These are phyloP conservation scores for Tephrocybe rancida DNA, from an alignment of 768 basidiomycete genomes.

Conservation along the genomic window DNA sequence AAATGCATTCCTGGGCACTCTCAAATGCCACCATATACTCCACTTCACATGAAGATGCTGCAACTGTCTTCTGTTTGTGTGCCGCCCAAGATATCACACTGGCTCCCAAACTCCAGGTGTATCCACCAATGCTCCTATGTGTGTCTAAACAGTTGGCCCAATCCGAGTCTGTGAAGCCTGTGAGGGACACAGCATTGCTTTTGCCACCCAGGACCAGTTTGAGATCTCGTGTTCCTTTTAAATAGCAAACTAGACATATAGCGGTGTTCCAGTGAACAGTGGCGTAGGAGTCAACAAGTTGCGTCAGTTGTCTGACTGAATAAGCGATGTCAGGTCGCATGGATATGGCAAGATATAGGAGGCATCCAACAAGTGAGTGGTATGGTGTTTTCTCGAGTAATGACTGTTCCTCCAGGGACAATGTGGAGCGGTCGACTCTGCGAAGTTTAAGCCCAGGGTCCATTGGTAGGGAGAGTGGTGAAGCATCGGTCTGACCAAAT, in stretches of 20 bases:
- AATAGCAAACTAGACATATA: not conserved
- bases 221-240: not conserved
- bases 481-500: not conserved
- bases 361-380: not conserved
- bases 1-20: slow-evolving; percentile 17
- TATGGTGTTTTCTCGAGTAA: not conserved
- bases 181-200: slow-evolving; percentile 15
- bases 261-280: not conserved
- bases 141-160: slow-evolving; percentile 27
- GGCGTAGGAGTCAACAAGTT: not conserved
- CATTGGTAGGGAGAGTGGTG: not conserved
- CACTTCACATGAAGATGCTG: slow-evolving; percentile 30
- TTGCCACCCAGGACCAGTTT: not conserved
- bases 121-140: slow-evolving; percentile 21
- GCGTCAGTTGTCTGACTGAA: not conserved
- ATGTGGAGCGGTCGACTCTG: not conserved
- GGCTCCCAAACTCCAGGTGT: slow-evolving; percentile 22
- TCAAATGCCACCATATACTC: slow-evolving; percentile 40
- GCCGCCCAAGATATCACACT: slow-evolving; percentile 19
- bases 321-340: not conserved
- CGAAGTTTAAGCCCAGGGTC: not conserved
- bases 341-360: not conserved
- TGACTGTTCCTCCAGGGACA: not conserved
- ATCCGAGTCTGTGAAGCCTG: slow-evolving; percentile 27
- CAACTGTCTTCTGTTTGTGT: slow-evolving; percentile 11